Conservation (phyloP, 73 alveolate species). For the Diophrys appendiculata region DNA sequence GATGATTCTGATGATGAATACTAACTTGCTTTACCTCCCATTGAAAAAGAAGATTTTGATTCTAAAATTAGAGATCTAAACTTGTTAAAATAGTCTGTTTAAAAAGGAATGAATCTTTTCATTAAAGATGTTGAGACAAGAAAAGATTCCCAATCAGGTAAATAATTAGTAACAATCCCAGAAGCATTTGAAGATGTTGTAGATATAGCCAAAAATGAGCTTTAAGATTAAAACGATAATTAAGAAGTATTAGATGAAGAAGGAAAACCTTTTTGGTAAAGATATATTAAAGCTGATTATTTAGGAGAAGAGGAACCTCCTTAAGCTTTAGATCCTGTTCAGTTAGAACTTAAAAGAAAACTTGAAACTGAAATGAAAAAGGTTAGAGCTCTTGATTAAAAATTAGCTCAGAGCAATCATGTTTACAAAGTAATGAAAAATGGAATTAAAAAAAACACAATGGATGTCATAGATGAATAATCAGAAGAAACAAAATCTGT, state of each 20-base stretch:
- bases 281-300: constrained; percentile 50
- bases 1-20: too few relatives aligned
- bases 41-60: too few relatives aligned
- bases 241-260: constrained; percentile 39
- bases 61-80: too few relatives aligned
- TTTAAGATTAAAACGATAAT: constrained; percentile 18
- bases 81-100: too few relatives aligned
- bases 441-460: neutral
- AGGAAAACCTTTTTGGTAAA: constrained; percentile 62
- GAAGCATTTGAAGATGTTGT: constrained; percentile 58
- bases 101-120: too few relatives aligned
- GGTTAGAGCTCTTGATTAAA: constrained; percentile 31
- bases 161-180: constrained; percentile 25
- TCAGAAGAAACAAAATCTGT: neutral
- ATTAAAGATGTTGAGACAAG: constrained; percentile 41
- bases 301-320: constrained; percentile 26
- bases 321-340: neutral
- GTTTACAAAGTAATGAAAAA: constrained; percentile 33
- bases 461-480: constrained; percentile 1
- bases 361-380: constrained; percentile 23
- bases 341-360: constrained; percentile 16
- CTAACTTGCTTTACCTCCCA: too few relatives aligned
- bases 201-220: constrained; percentile 36
- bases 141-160: constrained; percentile 11
- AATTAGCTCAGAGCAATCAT: constrained; percentile 17